phyloP scores from a whole-genome alignment of 176 grass and related monocot species.

The Avena eriantha region DNA sequence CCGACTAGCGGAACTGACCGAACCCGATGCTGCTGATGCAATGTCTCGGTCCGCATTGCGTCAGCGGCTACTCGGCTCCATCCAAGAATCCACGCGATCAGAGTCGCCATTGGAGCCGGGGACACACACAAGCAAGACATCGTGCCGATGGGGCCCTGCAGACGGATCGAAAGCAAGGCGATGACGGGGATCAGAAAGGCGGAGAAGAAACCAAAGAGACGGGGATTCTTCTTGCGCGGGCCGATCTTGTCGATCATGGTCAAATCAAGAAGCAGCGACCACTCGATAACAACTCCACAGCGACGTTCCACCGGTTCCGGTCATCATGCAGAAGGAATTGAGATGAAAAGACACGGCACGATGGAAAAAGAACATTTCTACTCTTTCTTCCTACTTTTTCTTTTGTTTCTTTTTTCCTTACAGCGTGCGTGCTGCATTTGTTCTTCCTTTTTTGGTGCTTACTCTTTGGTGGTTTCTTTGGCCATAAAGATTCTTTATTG shows the following conservation, averaged over 20 bases:
- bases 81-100: constrained; percentile 14
- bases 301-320: constrained; percentile 34
- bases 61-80: constrained; percentile 25
- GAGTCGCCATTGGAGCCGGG: constrained; percentile 26
- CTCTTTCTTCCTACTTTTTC: constrained; percentile 25
- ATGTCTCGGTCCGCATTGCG: constrained; percentile 3
- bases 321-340: constrained; percentile 12
- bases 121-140: neutral
- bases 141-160: neutral
- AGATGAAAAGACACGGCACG: constrained; percentile 28
- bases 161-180: neutral
- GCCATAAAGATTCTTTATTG: constrained; percentile 39
- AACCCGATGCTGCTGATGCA: constrained; percentile 15
- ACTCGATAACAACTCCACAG: constrained; percentile 42
- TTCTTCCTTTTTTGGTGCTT: constrained; percentile 26
- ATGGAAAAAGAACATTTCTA: constrained; percentile 20
- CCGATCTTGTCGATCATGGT: neutral
- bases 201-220: neutral
- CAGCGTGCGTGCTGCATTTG: constrained; percentile 26
- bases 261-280: constrained; percentile 18
- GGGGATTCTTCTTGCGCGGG: constrained; percentile 7
- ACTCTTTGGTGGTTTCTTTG: neutral
- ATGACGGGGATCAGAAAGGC: neutral
- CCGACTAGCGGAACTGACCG: constrained; percentile 34
- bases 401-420: neutral